Conservation (phyloP, 768 basidiomycete genomes). For the Psilocybe sp. region DNA sequence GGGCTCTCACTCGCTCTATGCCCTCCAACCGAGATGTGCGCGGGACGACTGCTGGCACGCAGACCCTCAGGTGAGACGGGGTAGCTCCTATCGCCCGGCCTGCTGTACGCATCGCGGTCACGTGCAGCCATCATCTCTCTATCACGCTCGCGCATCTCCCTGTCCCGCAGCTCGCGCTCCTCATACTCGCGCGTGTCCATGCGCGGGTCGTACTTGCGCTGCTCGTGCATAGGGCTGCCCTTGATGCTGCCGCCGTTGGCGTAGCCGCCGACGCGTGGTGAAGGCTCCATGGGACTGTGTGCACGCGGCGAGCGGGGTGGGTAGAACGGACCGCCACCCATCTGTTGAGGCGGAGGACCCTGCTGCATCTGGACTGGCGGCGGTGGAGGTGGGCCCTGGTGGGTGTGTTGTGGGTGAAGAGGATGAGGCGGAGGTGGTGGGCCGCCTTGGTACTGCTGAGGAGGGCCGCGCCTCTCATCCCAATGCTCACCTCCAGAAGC, state of each 20-base stretch:
- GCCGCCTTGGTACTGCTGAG: conserved; percentile 10
- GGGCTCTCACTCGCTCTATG: conserved; percentile 63
- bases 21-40: conserved; percentile 29
- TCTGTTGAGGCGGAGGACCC: no score
- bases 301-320: conserved; percentile 38
- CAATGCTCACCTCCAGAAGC: conserved; percentile 30
- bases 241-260: conserved; percentile 26
- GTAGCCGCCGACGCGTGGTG: conserved; percentile 46
- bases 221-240: conserved; percentile 31
- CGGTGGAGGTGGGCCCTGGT: no score
- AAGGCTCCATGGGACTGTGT: conserved; percentile 57
- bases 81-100: conserved; percentile 31
- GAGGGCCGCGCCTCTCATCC: conserved; percentile 39
- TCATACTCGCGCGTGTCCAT: conserved; percentile 41
- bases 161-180: no score
- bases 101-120: neutral
- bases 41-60: conserved; percentile 29
- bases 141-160: conserved; percentile 19
- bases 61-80: conserved; percentile 45
- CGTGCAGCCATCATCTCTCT: conserved; percentile 30
- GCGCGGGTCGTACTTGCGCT: conserved; percentile 63
- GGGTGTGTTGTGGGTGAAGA: no score
- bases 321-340: conserved; percentile 24
- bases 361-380: no score
- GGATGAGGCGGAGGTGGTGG: no score